phyloP scores from a whole-genome alignment of 1,284 basidiomycete genomes.

The Cutaneotrichosporon sp. region DNA sequence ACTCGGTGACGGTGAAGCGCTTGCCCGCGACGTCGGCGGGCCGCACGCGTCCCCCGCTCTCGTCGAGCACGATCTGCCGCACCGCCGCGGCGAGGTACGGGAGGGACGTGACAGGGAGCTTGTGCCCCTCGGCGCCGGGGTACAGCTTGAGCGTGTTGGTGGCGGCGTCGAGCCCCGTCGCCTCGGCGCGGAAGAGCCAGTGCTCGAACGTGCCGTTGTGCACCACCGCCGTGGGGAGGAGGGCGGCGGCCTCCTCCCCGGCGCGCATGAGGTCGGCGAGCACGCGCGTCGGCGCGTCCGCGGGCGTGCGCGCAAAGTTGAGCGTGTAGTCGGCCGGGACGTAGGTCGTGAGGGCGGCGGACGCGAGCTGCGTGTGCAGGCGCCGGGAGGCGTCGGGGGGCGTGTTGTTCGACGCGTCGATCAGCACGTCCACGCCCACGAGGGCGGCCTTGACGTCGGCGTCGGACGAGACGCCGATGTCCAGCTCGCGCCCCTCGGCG shows the following conservation, averaged over 20 bases:
- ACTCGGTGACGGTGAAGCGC: conserved; percentile 14
- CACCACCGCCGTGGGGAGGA: conserved; percentile 8
- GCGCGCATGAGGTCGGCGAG: neutral
- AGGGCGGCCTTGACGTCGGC: neutral
- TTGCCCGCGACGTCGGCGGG: neutral
- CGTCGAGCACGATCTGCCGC: conserved; percentile 13
- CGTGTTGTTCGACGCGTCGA: conserved; percentile 4
- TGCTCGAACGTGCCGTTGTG: conserved; percentile 19
- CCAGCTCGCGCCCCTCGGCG: conserved; percentile 19
- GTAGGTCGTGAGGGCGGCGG: neutral
- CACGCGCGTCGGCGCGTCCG: conserved; percentile 5
- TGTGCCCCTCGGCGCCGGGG: conserved; percentile 5
- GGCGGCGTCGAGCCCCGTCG: conserved; percentile 13
- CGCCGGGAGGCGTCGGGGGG: neutral
- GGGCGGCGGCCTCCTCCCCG: neutral
- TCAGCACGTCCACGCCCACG: neutral
- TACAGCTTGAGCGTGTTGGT: conserved; percentile 19
- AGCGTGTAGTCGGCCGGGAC: conserved; percentile 21
- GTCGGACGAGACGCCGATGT: neutral
- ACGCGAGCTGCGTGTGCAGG: conserved; percentile 8
- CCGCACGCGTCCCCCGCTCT: neutral
- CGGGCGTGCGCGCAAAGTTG: conserved; percentile 4
- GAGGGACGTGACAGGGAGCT: conserved; percentile 9
- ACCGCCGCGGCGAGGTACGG: conserved; percentile 14
- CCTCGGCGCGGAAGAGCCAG: neutral